Percentiles rank a stretch among this genome's conserved stretches.
These are phyloP conservation scores for Ceratocystis lukuohia DNA, from an alignment of 2,329 filamentous ascomycete species.

Conservation along the genomic window DNA sequence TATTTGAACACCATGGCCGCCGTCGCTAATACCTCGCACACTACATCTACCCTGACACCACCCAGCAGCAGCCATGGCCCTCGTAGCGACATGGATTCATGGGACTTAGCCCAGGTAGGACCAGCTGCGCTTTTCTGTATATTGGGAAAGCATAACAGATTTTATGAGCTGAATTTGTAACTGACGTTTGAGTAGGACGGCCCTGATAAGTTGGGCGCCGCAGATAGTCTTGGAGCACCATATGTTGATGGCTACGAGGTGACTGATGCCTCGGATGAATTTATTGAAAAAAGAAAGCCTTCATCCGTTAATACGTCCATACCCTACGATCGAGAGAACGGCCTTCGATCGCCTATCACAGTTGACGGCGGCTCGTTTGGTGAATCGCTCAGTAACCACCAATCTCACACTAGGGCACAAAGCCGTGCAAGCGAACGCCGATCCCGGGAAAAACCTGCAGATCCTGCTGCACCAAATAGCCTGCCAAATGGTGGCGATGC, in stretches of 20 bases:
- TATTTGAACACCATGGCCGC: conserved; percentile 11
- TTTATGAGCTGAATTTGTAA: not conserved
- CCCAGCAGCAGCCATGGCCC: conserved; percentile 16
- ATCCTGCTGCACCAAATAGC: not conserved
- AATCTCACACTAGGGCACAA: conserved; percentile 13
- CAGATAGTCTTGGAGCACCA: not conserved
- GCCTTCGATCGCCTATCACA: conserved; percentile 13
- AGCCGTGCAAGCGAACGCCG: conserved; percentile 18
- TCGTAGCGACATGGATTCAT: not conserved
- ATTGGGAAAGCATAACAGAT: not conserved
- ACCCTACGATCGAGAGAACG: conserved; percentile 12
- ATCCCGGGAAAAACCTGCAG: conserved; percentile 14
- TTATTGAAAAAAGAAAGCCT: conserved; percentile 11
- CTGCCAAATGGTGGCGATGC: conserved; percentile 33
- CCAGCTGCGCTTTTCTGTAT: not conserved
- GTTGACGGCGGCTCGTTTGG: conserved; percentile 16
- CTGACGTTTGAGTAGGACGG: conserved; percentile 9
- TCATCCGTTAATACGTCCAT: conserved; percentile 9
- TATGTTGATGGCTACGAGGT: conserved; percentile 1
- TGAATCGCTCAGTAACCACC: conserved; percentile 3
- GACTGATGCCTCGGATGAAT: not conserved
- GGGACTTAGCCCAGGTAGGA: conserved; percentile 15
- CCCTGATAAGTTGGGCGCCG: conserved; percentile 1
- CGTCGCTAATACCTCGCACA: conserved; percentile 10
- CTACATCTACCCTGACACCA: conserved; percentile 16